These are phyloP conservation scores for Penicillium argentinense DNA, from an alignment of 495 filamentous ascomycete species.

Conservation along the genomic window DNA sequence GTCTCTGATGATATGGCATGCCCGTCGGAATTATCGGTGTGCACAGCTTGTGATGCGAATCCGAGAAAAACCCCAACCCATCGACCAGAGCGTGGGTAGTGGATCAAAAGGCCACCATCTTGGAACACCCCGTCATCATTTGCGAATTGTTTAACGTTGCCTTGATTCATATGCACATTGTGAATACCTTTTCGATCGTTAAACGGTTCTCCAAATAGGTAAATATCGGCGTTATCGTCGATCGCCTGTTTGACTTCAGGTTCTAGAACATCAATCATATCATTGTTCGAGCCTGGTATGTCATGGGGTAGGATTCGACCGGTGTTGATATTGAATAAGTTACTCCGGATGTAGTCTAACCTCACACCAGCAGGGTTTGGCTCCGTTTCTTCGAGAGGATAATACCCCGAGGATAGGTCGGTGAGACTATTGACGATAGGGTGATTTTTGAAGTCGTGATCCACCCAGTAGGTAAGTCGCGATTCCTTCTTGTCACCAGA, in stretches of 20 bases:
- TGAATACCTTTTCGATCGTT: conserved; percentile 25
- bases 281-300: conserved; percentile 11
- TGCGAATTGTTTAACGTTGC: conserved; percentile 21
- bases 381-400: conserved; percentile 7
- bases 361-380: background rate
- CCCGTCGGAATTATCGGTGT: conserved; percentile 24
- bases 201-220: conserved; percentile 27
- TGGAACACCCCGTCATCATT: conserved; percentile 33
- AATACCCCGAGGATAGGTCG: too few relatives aligned
- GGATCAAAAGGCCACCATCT: conserved; percentile 35
- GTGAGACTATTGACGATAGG: too few relatives aligned
- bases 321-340: conserved; percentile 19
- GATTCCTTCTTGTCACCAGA: conserved; percentile 17
- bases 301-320: conserved; percentile 30
- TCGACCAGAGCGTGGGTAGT: conserved; percentile 22
- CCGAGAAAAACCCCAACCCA: conserved; percentile 38
- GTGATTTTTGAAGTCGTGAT: conserved; percentile 21
- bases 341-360: conserved; percentile 33
- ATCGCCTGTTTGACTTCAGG: conserved; percentile 30
- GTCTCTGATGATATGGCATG: conserved; percentile 17
- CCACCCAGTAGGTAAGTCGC: conserved; percentile 29
- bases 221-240: conserved; percentile 23
- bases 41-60: conserved; percentile 32
- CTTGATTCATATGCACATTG: conserved; percentile 44
- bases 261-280: conserved; percentile 27